Conservation (phyloP, 257 asterid species). For the Fraxinus excelsior region DNA sequence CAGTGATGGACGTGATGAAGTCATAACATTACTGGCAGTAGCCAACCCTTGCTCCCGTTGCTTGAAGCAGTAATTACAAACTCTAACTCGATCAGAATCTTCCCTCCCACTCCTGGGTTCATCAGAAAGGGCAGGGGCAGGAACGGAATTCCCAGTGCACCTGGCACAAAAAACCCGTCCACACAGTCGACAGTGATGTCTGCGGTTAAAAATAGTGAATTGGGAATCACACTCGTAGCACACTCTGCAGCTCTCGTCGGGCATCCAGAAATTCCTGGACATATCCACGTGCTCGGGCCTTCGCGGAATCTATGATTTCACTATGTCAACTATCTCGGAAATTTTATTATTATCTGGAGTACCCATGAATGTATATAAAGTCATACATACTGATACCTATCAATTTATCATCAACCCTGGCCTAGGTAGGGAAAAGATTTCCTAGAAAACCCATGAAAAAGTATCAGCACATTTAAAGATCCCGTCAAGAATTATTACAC, state of each 20-base stretch:
- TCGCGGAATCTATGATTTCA: constrained; percentile 65
- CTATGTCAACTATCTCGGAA: constrained; percentile 63
- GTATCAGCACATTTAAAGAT: constrained; percentile 20
- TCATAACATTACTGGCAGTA: constrained; percentile 36
- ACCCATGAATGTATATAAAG: constrained; percentile 55
- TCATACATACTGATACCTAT: constrained; percentile 42
- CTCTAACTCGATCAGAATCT: constrained; percentile 64
- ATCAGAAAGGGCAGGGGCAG: constrained; percentile 40
- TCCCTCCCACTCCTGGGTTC: constrained; percentile 48
- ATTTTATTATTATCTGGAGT: constrained; percentile 49
- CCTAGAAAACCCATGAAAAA: constrained; percentile 31
- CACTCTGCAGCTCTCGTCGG: constrained; percentile 77
- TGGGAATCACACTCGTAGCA: constrained; percentile 81
- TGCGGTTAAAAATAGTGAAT: constrained; percentile 68
- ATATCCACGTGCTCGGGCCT: constrained; percentile 44
- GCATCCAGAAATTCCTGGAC: constrained; percentile 87
- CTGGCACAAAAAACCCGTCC: constrained; percentile 77
- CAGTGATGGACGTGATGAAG: constrained; percentile 45
- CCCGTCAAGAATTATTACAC: constrained; percentile 11
- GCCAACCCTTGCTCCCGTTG: constrained; percentile 58
- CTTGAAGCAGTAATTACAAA: constrained; percentile 74
- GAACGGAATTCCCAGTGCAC: constrained; percentile 61
- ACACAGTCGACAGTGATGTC: constrained; percentile 73
- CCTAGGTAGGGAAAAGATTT: constrained; percentile 35
- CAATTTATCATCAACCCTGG: constrained; percentile 51